Base-by-base conservation (phyloP, 129 eudicot genomes). In the Flaveria sonorensis region DNA sequence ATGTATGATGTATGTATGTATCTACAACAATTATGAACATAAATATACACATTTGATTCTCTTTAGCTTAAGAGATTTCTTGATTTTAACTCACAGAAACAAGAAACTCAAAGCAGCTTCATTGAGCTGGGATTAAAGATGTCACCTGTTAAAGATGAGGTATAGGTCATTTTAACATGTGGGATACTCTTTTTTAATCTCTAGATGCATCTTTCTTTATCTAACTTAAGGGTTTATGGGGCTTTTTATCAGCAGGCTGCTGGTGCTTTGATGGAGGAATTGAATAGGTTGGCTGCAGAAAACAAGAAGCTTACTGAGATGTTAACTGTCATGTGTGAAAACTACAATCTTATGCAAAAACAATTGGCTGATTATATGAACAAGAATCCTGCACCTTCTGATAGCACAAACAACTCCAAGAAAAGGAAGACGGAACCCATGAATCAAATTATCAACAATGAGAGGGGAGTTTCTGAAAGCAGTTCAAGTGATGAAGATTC, bases 401-500 rank as follows among this genome's bases (percentile, higher is more conserved):
- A 69, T 28, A 48, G 65, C 69, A 77, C 39, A 6, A 83, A 39
- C 68, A 82, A 55, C 70, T 85, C 52, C 60, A 82, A 53, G 80
- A 88, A 90, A 75, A 73, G 91, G 75, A 88, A 86, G 66, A 81
- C 84, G 12, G 89, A 86, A 64, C 3, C 50, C 42, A 39, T 32
- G 6, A 82, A 18, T 45, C 77, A 50, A 79, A 88, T 72, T 8
- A 78, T 75, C 52, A 80, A 76, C 59, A 81, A 80, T 42, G 86
- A 78, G 21, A 76, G 78, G 30, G 87, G 86, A n/a, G 81, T 43
- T 16, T 89, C 89, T 11, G 98, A 89, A 51, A 88, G 85, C 69
- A 87, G 96, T 75, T 93, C 98, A 14, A 89, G 91, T 68, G 97
- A 93, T 46, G 98, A 90, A 81, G 98, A 88, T 60, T 88, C 94